Percentiles rank a stretch among this genome's conserved stretches.
phyloP scores from a whole-genome alignment of 1,139 yeast genomes.

The Yamadazyma triangularis region DNA sequence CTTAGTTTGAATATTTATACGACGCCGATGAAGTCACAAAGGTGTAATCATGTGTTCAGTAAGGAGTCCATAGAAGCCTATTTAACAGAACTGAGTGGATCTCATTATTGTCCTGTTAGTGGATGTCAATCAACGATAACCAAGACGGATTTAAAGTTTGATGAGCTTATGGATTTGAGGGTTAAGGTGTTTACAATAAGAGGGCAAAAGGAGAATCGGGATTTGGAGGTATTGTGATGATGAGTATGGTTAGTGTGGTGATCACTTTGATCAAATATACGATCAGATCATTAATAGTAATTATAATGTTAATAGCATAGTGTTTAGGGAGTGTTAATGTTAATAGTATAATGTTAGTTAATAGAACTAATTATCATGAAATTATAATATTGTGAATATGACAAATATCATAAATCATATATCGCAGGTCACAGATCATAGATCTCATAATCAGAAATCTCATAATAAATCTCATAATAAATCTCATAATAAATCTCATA shows the following conservation, averaged over 20 bases:
- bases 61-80: slow-evolving; percentile 34
- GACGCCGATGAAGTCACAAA: slow-evolving; percentile 48
- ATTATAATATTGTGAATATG: too few relatives aligned
- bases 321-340: too few relatives aligned
- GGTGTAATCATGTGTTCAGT: slow-evolving; percentile 63
- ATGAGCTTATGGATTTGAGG: slow-evolving; percentile 47
- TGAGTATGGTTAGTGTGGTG: too few relatives aligned
- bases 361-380: too few relatives aligned
- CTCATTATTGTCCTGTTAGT: slow-evolving; percentile 51
- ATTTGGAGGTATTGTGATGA: slow-evolving; percentile 3
- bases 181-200: slow-evolving; percentile 26
- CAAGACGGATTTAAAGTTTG: slow-evolving; percentile 32
- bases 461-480: too few relatives aligned
- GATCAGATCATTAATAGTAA: too few relatives aligned
- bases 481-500: too few relatives aligned
- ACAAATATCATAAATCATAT: too few relatives aligned
- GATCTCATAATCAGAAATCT: too few relatives aligned
- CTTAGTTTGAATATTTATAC: slow-evolving; percentile 48
- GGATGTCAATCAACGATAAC: slow-evolving; percentile 38
- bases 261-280: slow-evolving; percentile 1
- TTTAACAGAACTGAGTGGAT: slow-evolving; percentile 14
- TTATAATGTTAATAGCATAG: too few relatives aligned
- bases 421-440: too few relatives aligned
- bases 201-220: slow-evolving; percentile 7
- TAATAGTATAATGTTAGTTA: too few relatives aligned